Conservation (phyloP, 257 asterid species). For the Rhazya stricta region DNA sequence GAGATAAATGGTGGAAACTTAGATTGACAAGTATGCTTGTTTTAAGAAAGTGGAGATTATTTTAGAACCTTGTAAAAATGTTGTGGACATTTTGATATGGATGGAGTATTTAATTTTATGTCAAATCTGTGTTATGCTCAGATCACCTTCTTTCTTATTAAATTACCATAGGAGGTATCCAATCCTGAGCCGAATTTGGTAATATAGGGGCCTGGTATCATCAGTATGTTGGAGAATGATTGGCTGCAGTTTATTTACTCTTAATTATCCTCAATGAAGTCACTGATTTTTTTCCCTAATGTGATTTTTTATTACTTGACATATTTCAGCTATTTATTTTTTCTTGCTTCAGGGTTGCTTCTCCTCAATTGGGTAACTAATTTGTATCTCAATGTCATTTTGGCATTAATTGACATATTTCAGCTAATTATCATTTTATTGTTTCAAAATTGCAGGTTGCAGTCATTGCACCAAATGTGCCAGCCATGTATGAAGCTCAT, state of each 20-base stretch:
- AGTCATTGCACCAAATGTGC: constrained; percentile 87
- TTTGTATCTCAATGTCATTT: background rate
- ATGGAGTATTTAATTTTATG: background rate
- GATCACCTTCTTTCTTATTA: no score
- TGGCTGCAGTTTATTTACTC: background rate
- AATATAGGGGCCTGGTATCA: background rate
- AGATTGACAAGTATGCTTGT: no score
- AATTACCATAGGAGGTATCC: no score
- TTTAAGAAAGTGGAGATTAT: background rate
- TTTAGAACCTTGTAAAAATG: background rate
- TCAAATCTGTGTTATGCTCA: background rate
- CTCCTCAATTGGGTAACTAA: background rate
- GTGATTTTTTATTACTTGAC: background rate
- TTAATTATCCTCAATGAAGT: background rate
- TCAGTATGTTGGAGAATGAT: background rate
- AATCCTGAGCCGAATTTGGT: no score
- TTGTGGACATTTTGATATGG: background rate
- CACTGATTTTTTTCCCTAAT: background rate
- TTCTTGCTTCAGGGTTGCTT: constrained; percentile 14
- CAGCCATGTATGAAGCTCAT: constrained; percentile 86
- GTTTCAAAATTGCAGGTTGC: constrained; percentile 57
- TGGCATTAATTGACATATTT: background rate
- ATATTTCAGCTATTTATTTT: background rate
- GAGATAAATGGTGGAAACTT: background rate
- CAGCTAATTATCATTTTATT: background rate